phyloP scores from a whole-genome alignment of 345 rosid genomes.

The Litchi chinensis region DNA sequence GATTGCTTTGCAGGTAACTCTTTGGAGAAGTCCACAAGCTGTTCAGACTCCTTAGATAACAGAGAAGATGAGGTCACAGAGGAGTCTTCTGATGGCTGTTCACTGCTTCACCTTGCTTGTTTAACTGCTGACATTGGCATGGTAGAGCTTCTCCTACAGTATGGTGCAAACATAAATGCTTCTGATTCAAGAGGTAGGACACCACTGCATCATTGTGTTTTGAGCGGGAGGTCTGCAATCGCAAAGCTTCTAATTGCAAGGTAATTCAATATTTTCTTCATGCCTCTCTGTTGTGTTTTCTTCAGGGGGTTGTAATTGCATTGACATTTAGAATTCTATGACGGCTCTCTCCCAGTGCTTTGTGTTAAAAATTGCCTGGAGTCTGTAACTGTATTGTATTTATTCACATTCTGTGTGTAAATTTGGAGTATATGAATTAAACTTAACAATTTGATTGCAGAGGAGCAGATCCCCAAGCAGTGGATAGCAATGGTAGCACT shows the following conservation, averaged over 20 bases:
- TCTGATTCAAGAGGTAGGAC: constrained; percentile 57
- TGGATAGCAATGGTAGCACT: constrained; percentile 43
- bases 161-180: constrained; percentile 68
- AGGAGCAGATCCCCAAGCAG: constrained; percentile 66
- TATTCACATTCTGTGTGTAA: neutral
- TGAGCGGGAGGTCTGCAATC: constrained; percentile 54
- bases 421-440: neutral
- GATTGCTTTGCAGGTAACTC: constrained; percentile 46
- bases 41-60: constrained; percentile 27
- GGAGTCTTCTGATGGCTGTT: constrained; percentile 53
- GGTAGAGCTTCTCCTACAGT: constrained; percentile 77
- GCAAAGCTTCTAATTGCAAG: constrained; percentile 67
- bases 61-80: constrained; percentile 38
- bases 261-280: constrained; percentile 34
- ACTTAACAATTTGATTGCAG: constrained; percentile 37
- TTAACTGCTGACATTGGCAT: constrained; percentile 70
- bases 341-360: neutral
- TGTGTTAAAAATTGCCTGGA: neutral
- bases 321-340: neutral
- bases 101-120: constrained; percentile 84
- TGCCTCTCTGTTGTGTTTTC: neutral
- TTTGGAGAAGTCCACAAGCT: constrained; percentile 37
- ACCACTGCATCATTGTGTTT: constrained; percentile 62
- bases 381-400: neutral
- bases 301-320: neutral